Evolutionary conservation across 805 yeast species (phyloP), one percentile per base, ranked within the genome.

Genomic region (Teunomyces panamensis): DNA sequence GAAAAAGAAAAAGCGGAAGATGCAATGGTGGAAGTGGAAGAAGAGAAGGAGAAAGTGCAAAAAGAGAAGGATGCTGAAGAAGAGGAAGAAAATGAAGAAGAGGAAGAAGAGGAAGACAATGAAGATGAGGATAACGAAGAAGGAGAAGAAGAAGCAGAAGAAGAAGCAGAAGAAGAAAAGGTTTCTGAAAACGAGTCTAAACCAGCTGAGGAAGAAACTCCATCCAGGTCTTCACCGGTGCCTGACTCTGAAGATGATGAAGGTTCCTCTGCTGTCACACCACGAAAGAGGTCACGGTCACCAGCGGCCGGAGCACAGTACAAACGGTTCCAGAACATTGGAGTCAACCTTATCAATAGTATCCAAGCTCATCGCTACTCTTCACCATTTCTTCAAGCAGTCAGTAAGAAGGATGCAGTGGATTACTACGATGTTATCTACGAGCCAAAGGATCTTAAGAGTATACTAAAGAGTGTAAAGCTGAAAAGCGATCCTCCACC

Each of bases 301-400:
- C 50, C 61, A 2, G 30, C 46, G 20, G 30, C 53, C 7, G 37
- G 53, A 30, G 14, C 49, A 9, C 60, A 68, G 39, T 73, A 72
- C 47, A 82, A 83, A 57, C 71, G 82, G 52, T 83, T 87, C 63
- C 86, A 81, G 53, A 69, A 76, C 17, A 69, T 84, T 14, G 84
- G 89, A 0, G 68, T 76, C 6, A 86, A 84, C 39, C 68, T 88
- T 29, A 65, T 88, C 42, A 73, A 80, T 13, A 83, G 84, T 50
- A 81, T 87, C 7, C 77, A 84, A 33, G 82, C 88, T 1, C 85
- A 86, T 62, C 72, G 88, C 48, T 84, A 79, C 57, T 87, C 94
- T 0, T 83, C 90, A 0, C 83, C 87, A 48, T 88, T 88, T 60
- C 60, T 85, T 33, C 80, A 77, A 45, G 89, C 94, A 0, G 94